Evolutionary conservation across 2,329 filamentous ascomycete species (phyloP), one percentile per base, ranked within the genome.

Genomic region (Clarireedia paspali): DNA sequence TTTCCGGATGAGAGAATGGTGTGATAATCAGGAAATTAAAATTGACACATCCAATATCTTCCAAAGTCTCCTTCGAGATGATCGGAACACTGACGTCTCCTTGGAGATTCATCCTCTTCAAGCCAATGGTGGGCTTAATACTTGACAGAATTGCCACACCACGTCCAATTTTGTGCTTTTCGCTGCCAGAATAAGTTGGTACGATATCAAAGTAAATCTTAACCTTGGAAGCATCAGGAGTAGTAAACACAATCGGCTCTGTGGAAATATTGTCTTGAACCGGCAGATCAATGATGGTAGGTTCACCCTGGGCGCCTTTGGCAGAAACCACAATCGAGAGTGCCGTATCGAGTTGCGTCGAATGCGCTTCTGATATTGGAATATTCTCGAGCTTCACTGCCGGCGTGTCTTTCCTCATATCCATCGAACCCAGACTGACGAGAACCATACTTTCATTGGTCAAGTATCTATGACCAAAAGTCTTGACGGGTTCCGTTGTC

Each of bases 1-100:
- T 94, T 58, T 95, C 95, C 6, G 90, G 89, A 70, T 97, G 94
- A 17, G 84, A 81, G 72, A 99, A 99, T 0, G 94, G 92, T 0
- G 90, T 97, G 64, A 99, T 91, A 66, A 97, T 82, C 34, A 96
- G 75, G 69, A 97, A 97, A 71, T 96, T 96, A 77, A 99, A 99
- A 66, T 95, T 96, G 63, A 99, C 89, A 0, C 87, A 84, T 15
- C 94, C 95, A 62, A 99, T 96, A 9, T 97, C 85, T 58, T 97
- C 92, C 36, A 97, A 75, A 12, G 86, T 58, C 81, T 89, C 38
- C 85, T 85, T 34, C 66, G 55, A 57, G 24, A 97, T 80, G 60
- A 99, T 94, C 0, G 94, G 94, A 9, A 99, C 88, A 58, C 88
- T 92, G 39, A 95, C 82, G 67, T 97, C 94, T 20, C 91, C 91